phyloP scores from a whole-genome alignment of 805 yeast species.

The Saturnispora besseyi region DNA sequence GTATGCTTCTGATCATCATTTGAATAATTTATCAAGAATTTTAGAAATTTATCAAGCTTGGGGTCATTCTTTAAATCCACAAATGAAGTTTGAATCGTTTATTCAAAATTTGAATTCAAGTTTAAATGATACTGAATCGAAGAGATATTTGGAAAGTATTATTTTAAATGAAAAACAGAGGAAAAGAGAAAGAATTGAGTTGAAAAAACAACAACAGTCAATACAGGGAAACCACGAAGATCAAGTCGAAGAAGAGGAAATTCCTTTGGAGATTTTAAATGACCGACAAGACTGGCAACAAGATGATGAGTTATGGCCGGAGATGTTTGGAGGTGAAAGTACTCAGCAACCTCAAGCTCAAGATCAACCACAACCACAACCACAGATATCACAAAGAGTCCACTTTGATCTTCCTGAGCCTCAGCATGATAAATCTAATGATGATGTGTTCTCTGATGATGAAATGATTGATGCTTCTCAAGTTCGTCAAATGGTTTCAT shows the following conservation, averaged over 20 bases:
- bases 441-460: not conserved
- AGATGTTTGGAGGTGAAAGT: slow-evolving; percentile 11
- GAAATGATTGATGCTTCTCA: slow-evolving; percentile 2
- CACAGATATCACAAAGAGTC: not conserved
- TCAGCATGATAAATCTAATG: not conserved
- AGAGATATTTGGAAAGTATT: slow-evolving; percentile 14
- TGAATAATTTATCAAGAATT: slow-evolving; percentile 39
- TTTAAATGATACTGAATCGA: slow-evolving; percentile 35
- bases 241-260: not conserved
- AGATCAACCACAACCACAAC: not conserved
- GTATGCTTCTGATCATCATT: slow-evolving; percentile 34
- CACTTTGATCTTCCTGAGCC: not conserved
- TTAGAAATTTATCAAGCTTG: slow-evolving; percentile 57
- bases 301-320: slow-evolving; percentile 10
- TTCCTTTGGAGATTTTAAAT: not conserved
- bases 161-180: slow-evolving; percentile 2
- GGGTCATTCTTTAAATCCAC: slow-evolving; percentile 73
- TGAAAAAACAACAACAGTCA: not conserved
- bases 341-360: not conserved
- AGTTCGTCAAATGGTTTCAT: slow-evolving; percentile 8
- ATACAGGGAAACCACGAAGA: not conserved
- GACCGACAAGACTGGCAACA: slow-evolving; percentile 1
- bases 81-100: slow-evolving; percentile 69
- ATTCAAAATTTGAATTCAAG: slow-evolving; percentile 42
- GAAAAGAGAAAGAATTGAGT: not conserved